Evolutionary conservation across 345 rosid species (phyloP).

Genomic region (Hevea brasiliensis): DNA sequence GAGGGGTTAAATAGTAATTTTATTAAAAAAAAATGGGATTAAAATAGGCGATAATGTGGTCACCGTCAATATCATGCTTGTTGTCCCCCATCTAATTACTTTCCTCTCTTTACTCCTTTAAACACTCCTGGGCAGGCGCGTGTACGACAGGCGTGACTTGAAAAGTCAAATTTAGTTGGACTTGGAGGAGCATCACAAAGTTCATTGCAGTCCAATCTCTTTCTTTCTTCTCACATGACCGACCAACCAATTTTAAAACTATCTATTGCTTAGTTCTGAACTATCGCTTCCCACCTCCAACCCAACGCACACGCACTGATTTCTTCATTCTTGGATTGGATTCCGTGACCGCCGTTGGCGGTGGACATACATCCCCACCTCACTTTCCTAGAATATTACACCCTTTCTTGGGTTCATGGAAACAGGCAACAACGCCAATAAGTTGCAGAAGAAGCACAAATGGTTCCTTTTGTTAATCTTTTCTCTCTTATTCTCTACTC

Average conservation of each 20-base stretch:
- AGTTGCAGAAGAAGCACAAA: conserved; percentile 41
- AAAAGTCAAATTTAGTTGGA: not conserved
- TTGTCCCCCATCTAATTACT: no score
- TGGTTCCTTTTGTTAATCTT: conserved; percentile 45
- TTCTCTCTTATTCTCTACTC: conserved; percentile 45
- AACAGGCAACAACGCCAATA: not conserved
- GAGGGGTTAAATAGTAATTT: no score
- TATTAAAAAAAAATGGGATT: no score
- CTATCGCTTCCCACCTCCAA: not conserved
- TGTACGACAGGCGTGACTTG: no score
- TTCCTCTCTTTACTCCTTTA: no score
- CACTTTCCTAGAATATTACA: not conserved
- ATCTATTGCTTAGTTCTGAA: not conserved
- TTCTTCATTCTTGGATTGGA: not conserved
- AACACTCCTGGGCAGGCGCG: no score
- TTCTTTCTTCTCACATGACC: not conserved
- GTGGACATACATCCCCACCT: not conserved
- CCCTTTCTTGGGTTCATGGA: no score
- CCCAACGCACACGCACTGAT: not conserved
- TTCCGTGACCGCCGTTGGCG: not conserved
- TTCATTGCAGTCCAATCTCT: not conserved
- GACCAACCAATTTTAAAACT: not conserved
- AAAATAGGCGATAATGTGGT: no score
- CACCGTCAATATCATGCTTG: no score
- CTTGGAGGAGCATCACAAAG: not conserved